Percentiles rank a stretch among this genome's conserved stretches.
Evolutionary conservation across 129 eudicot genomes (phyloP).

Genomic region (Erigeron canadensis): DNA sequence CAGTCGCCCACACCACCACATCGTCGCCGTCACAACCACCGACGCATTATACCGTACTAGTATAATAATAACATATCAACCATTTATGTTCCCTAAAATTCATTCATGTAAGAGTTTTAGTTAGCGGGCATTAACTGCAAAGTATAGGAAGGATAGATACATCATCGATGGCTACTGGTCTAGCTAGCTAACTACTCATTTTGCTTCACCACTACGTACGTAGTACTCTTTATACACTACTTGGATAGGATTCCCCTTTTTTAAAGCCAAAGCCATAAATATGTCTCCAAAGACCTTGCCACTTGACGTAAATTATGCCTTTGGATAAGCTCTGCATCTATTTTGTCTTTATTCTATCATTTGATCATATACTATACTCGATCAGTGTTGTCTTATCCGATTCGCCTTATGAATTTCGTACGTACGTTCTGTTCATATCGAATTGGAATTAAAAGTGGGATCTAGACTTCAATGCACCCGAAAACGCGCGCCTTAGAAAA

Average conservation of each 20-base stretch:
- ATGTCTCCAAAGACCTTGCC: constrained; percentile 35
- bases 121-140: constrained; percentile 24
- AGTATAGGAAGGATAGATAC: constrained; percentile 8
- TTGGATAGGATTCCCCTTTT: constrained; percentile 34
- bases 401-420: no score
- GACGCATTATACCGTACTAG: no score
- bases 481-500: no score
- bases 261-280: constrained; percentile 30
- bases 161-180: no score
- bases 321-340: constrained; percentile 30
- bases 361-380: background rate
- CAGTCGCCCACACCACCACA: no score
- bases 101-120: constrained; percentile 3
- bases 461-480: no score
- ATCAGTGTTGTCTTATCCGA: constrained; percentile 8
- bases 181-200: no score
- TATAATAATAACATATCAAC: no score
- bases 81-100: no score
- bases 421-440: no score
- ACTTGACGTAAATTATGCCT: constrained; percentile 35
- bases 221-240: background rate
- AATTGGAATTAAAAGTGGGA: no score
- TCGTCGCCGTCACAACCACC: no score
- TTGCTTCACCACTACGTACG: constrained; percentile 43
- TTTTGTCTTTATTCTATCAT: constrained; percentile 23